A percentile compares a stretch with the other conserved stretches of the same genome.
These are phyloP conservation scores for Paecilomyces sp. DNA, from an alignment of 2,329 filamentous ascomycete genomes.

Conservation along the genomic window DNA sequence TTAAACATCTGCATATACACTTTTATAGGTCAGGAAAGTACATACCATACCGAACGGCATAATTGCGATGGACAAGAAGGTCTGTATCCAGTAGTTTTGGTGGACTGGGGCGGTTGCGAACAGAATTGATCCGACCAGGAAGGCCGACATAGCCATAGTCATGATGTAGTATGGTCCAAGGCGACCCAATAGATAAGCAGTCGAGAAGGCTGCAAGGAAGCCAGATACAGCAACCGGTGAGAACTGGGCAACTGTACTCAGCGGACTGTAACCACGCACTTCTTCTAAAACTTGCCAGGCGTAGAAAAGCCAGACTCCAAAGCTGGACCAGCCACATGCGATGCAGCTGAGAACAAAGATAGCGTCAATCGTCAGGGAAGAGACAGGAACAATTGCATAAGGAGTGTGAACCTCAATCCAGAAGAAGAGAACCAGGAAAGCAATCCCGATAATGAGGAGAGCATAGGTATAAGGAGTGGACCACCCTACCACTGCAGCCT, in stretches of 20 bases:
- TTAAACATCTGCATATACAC: neutral
- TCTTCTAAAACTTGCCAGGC: slow-evolving; percentile 14
- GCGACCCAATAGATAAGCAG: neutral
- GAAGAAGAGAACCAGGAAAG: neutral
- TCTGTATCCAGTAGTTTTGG: slow-evolving; percentile 56
- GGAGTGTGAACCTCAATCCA: neutral
- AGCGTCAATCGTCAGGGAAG: slow-evolving; percentile 35
- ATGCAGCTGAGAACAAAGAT: slow-evolving; percentile 49
- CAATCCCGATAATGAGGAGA: slow-evolving; percentile 13
- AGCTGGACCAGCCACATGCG: slow-evolving; percentile 45
- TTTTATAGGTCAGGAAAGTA: neutral
- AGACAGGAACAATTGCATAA: neutral
- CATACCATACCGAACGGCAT: slow-evolving; percentile 49
- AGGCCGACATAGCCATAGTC: slow-evolving; percentile 8
- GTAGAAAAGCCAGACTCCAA: slow-evolving; percentile 44
- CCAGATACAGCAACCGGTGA: neutral
- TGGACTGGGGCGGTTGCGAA: slow-evolving; percentile 7
- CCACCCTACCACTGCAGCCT: slow-evolving; percentile 53
- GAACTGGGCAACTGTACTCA: neutral
- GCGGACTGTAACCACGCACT: slow-evolving; percentile 6
- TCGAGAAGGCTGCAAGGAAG: neutral
- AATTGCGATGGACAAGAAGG: slow-evolving; percentile 50
- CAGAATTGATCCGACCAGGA: slow-evolving; percentile 8
- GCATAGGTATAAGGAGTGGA: slow-evolving; percentile 44
- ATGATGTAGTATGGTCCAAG: slow-evolving; percentile 3